Percentiles rank a stretch among this genome's conserved stretches.
Conservation (phyloP, 768 basidiomycete genomes). For the Rubroboletus satanas region DNA sequence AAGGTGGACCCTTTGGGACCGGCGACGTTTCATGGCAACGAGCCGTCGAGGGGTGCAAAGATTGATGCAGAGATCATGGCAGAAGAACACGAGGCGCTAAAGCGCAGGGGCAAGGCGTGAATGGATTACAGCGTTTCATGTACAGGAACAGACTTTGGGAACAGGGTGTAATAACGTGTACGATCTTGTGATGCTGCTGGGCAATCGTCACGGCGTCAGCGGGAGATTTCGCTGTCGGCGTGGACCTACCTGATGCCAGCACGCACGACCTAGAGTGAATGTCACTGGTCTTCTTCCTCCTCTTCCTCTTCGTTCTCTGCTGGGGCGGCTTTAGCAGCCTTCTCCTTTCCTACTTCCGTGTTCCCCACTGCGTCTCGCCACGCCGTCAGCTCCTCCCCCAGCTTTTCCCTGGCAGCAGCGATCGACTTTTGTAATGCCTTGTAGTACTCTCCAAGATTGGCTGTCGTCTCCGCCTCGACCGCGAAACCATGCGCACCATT, state of each 20-base stretch:
- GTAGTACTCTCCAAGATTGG: conserved; percentile 40
- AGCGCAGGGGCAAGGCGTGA: conserved; percentile 39
- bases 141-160: not conserved
- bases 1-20: conserved; percentile 45
- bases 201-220: not conserved
- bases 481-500: conserved; percentile 26
- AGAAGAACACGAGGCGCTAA: conserved; percentile 48
- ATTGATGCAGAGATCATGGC: conserved; percentile 53
- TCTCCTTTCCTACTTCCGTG: conserved; percentile 59
- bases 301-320: conserved; percentile 47
- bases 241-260: not conserved
- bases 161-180: not conserved
- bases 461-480: conserved; percentile 18
- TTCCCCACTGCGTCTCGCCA: conserved; percentile 76
- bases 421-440: conserved; percentile 46
- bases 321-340: conserved; percentile 36
- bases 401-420: conserved; percentile 44
- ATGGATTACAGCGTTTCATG: not conserved
- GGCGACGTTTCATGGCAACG: conserved; percentile 50
- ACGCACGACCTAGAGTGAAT: not conserved
- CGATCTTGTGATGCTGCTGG: not conserved
- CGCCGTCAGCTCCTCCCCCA: conserved; percentile 66
- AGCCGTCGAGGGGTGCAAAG: conserved; percentile 55
- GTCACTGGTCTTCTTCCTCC: conserved; percentile 34
- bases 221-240: not conserved